Evolutionary conservation across 192 early-diverging fungal species (phyloP).

Genomic region (Geranomyces variabilis): DNA sequence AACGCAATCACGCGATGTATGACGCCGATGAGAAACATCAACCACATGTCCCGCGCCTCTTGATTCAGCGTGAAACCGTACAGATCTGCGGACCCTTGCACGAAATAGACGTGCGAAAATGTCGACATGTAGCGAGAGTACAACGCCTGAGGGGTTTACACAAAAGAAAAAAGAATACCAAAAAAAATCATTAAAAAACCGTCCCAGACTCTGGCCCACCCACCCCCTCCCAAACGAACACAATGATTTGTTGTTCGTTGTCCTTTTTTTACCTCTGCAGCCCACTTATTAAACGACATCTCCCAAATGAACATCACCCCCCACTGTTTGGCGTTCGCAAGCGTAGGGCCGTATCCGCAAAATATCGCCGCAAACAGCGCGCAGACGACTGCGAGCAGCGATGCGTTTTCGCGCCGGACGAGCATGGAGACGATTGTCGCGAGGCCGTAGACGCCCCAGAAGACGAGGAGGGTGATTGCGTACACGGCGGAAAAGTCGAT

Average conservation of each 20-base stretch:
- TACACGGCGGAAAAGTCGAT: constrained; percentile 37
- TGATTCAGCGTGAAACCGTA: constrained; percentile 43
- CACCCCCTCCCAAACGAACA: too few species aligned
- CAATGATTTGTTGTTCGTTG: too few species aligned
- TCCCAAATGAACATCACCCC: constrained; percentile 41
- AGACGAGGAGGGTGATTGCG: constrained; percentile 43
- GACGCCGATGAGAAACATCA: constrained; percentile 44
- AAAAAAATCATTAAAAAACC: too few species aligned
- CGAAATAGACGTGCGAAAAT: constrained; percentile 35
- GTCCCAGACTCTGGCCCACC: too few species aligned
- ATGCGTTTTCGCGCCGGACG: constrained; percentile 47
- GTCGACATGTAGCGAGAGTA: constrained; percentile 28
- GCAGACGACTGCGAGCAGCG: constrained; percentile 41
- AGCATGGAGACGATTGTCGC: constrained; percentile 48
- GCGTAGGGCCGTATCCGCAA: constrained; percentile 52
- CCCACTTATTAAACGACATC: constrained; percentile 52
- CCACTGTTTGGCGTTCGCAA: constrained; percentile 42
- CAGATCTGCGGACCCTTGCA: constrained; percentile 21
- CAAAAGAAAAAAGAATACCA: too few species aligned
- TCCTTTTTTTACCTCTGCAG: constrained; percentile 39
- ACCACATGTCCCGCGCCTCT: constrained; percentile 31
- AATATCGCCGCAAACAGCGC: constrained; percentile 52
- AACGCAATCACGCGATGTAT: constrained; percentile 39
- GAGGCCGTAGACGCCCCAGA: constrained; percentile 55
- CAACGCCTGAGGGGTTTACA: too few species aligned